Evolutionary conservation across 768 basidiomycete genomes (phyloP), one percentile per base, ranked within the genome.

Genomic region (Pleurotus salmoneostramineus): DNA sequence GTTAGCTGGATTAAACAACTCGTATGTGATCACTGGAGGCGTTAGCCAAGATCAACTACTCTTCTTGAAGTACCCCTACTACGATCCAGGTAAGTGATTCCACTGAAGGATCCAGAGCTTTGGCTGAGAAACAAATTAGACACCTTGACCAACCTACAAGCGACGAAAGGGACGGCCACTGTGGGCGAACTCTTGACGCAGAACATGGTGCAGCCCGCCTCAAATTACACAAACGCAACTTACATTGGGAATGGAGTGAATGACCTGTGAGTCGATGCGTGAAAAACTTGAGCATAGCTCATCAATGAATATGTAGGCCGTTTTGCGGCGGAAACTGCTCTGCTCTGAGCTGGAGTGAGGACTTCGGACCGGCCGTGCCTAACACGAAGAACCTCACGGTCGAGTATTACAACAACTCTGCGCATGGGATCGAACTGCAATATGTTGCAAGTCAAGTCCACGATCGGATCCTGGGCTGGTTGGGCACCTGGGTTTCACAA

Each of bases 171-270:
- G 36, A 62, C 64, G 6, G 58, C 56, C 3, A 63, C 66, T 5
- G 31, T 68, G 12, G 67, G 67, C 5, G 66, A 66, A 50, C 46
- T 66, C 17, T 43, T 67, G 14, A 65, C 64, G 17, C 61, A 60
- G 33, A 50, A 44, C 5, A 43, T 60, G 1, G 5, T 6, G 3
- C 47, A 21, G 32, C 7, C 56, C 3, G 63, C 66, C 4, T 6
- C 44, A 4, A 56, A 57, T 21, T 67, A 64, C 50, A 59, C 63
- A 5, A 61, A 63, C 8, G 65, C 66, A 10, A 47, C 66, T n/a
- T 60, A 63, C 31, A 61, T 66, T 31, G 58, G 66, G n/a, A 64
- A 65, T 21, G 68, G 68, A 21, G 66, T 66, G 21, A 65, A 58
- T 37, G 66, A 65, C 36, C 63, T 60, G 67, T 67, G 57, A 51